Evolutionary conservation across 179 eudicot genomes (phyloP).

Genomic region (Carnegiea gigantea): DNA sequence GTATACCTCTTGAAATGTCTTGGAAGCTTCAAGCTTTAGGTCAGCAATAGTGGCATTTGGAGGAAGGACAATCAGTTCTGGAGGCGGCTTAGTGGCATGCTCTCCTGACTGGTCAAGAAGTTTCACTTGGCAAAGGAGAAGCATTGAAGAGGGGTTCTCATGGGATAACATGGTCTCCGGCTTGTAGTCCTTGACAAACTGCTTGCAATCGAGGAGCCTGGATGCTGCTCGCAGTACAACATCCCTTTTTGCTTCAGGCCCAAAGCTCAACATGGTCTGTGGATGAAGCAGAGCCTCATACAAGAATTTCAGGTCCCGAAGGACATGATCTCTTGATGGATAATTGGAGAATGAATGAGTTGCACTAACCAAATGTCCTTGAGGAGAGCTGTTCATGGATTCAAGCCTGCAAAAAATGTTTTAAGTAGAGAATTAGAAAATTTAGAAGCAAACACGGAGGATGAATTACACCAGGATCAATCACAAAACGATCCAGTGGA

Average conservation of each 20-base stretch:
- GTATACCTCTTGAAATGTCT: slow-evolving; percentile 75
- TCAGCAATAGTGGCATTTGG: slow-evolving; percentile 65
- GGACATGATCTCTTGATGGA: slow-evolving; percentile 57
- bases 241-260: slow-evolving; percentile 39
- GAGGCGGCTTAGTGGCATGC: slow-evolving; percentile 43
- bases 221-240: slow-evolving; percentile 51
- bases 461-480: not conserved
- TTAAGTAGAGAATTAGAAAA: not conserved
- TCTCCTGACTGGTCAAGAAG: slow-evolving; percentile 49
- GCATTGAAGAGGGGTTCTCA: slow-evolving; percentile 29
- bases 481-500: not conserved
- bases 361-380: slow-evolving; percentile 21
- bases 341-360: slow-evolving; percentile 19
- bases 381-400: slow-evolving; percentile 28
- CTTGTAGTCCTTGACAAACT: slow-evolving; percentile 74
- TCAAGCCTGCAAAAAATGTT: slow-evolving; percentile 53
- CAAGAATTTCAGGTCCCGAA: slow-evolving; percentile 61
- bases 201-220: slow-evolving; percentile 87
- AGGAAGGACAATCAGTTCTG: slow-evolving; percentile 55
- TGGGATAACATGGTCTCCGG: slow-evolving; percentile 35
- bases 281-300: slow-evolving; percentile 71
- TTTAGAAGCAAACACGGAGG: no score
- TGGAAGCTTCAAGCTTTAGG: slow-evolving; percentile 70
- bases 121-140: slow-evolving; percentile 55
- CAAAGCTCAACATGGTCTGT: slow-evolving; percentile 44